phyloP scores from a whole-genome alignment of 306 rosid genomes.

The Oxytropis ochrocephala region DNA sequence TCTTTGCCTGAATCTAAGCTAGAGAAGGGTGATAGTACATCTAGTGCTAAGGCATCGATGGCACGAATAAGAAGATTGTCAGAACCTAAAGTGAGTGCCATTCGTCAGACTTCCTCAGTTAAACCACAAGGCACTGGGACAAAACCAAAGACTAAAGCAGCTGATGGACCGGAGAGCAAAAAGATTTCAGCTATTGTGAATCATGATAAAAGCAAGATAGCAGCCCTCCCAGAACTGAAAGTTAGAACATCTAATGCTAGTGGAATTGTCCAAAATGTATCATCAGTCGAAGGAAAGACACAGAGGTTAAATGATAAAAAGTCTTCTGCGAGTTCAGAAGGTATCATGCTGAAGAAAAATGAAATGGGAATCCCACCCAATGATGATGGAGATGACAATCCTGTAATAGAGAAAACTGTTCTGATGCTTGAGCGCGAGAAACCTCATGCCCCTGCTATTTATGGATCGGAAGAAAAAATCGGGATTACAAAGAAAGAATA shows the following conservation, averaged over 20 bases:
- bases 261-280: slow-evolving; percentile 34
- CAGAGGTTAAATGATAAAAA: slow-evolving; percentile 40
- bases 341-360: slow-evolving; percentile 37
- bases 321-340: slow-evolving; percentile 38
- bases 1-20: slow-evolving; percentile 69
- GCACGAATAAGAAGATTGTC: slow-evolving; percentile 82
- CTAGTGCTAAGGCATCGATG: slow-evolving; percentile 69
- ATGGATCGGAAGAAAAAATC: slow-evolving; percentile 28
- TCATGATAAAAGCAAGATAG: slow-evolving; percentile 76
- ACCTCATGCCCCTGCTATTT: slow-evolving; percentile 32
- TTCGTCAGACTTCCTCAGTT: slow-evolving; percentile 45
- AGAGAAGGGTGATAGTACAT: slow-evolving; percentile 47
- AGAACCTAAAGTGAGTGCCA: slow-evolving; percentile 66
- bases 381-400: slow-evolving; percentile 57
- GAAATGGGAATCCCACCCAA: slow-evolving; percentile 31
- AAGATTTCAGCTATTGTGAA: slow-evolving; percentile 76
- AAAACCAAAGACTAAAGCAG: slow-evolving; percentile 42
- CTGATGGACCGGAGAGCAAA: slow-evolving; percentile 59
- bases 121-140: slow-evolving; percentile 37
- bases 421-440: slow-evolving; percentile 71
- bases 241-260: slow-evolving; percentile 64
- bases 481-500: slow-evolving; percentile 17
- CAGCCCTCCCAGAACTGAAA: slow-evolving; percentile 90
- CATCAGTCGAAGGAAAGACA: slow-evolving; percentile 39
- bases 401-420: slow-evolving; percentile 76